These are phyloP conservation scores for Ophiobolus disseminans DNA, from an alignment of 2,329 filamentous ascomycete species.

Conservation along the genomic window DNA sequence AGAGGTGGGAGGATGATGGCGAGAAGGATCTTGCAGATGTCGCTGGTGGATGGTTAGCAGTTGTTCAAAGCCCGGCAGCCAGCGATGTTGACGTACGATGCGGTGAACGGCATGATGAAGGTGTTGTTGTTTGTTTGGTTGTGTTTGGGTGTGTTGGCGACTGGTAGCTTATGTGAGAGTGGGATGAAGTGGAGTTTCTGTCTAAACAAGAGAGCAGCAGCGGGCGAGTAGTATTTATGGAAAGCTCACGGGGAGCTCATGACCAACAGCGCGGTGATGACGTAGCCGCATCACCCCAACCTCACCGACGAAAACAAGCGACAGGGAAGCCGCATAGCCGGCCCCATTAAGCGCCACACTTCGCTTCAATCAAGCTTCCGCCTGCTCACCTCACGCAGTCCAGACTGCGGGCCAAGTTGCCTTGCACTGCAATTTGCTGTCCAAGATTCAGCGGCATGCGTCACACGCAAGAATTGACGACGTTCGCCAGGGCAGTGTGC, in stretches of 20 bases:
- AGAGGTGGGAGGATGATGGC: slow-evolving; percentile 89
- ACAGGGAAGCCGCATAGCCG: slow-evolving; percentile 20
- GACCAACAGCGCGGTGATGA: slow-evolving; percentile 25
- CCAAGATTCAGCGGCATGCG: slow-evolving; percentile 14
- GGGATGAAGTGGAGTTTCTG: slow-evolving; percentile 11
- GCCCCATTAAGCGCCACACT: slow-evolving; percentile 17
- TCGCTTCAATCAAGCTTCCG: slow-evolving; percentile 5
- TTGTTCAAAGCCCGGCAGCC: slow-evolving; percentile 1
- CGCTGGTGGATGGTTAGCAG: slow-evolving; percentile 55
- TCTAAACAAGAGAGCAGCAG: slow-evolving; percentile 13
- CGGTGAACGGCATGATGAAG: slow-evolving; percentile 66
- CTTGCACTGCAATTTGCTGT: slow-evolving; percentile 2
- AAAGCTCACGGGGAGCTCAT: slow-evolving; percentile 26
- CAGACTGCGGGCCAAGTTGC: slow-evolving; percentile 15
- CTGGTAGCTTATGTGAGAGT: slow-evolving; percentile 4
- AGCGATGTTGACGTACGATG: slow-evolving; percentile 53
- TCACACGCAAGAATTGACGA: slow-evolving; percentile 6
- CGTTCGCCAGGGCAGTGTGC: neutral
- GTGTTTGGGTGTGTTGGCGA: slow-evolving; percentile 1
- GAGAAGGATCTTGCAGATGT: slow-evolving; percentile 84
- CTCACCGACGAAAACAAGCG: slow-evolving; percentile 4
- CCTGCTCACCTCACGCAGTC: slow-evolving; percentile 4
- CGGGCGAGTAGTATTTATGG: slow-evolving; percentile 33
- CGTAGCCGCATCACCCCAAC: slow-evolving; percentile 14
- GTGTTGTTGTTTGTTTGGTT: slow-evolving; percentile 10